A percentile compares a stretch with the other conserved stretches of the same genome.
Evolutionary conservation across 2,329 filamentous ascomycete species (phyloP).

Genomic region (Juglanconis oblonga): DNA sequence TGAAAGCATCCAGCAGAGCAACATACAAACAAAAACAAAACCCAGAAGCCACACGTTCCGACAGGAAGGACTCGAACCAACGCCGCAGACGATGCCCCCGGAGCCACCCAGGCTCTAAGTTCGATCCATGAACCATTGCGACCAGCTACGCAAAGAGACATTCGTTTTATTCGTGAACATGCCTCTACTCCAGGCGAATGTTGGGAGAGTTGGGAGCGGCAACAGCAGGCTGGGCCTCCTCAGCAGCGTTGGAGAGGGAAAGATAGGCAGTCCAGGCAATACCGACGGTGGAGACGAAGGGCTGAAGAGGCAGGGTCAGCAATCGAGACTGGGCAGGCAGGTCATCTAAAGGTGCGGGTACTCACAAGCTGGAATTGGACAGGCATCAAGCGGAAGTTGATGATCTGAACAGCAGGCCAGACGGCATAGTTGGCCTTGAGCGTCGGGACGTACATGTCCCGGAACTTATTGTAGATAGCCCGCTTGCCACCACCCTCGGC

Average conservation of each 20-base stretch:
- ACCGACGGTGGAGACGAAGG: slow-evolving; percentile 91
- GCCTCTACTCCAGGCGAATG: slow-evolving; percentile 32
- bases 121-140: neutral
- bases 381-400: slow-evolving; percentile 95
- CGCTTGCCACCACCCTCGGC: slow-evolving; percentile 86
- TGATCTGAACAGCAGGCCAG: slow-evolving; percentile 92
- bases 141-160: neutral
- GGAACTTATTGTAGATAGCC: slow-evolving; percentile 78
- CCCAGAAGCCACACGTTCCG: neutral
- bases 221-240: slow-evolving; percentile 49
- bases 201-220: slow-evolving; percentile 29
- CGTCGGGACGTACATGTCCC: slow-evolving; percentile 90
- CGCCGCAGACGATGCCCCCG: slow-evolving; percentile 10
- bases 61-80: neutral
- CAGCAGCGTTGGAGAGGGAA: slow-evolving; percentile 83
- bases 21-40: neutral
- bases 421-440: slow-evolving; percentile 94
- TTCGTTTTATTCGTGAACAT: neutral
- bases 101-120: neutral
- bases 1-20: neutral
- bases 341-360: slow-evolving; percentile 23
- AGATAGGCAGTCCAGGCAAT: slow-evolving; percentile 98
- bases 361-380: slow-evolving; percentile 94
- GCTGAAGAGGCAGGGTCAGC: slow-evolving; percentile 49
- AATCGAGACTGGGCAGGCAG: neutral